Conservation (phyloP, 2,329 filamentous ascomycete genomes). For the Sarocladium kiliense region DNA sequence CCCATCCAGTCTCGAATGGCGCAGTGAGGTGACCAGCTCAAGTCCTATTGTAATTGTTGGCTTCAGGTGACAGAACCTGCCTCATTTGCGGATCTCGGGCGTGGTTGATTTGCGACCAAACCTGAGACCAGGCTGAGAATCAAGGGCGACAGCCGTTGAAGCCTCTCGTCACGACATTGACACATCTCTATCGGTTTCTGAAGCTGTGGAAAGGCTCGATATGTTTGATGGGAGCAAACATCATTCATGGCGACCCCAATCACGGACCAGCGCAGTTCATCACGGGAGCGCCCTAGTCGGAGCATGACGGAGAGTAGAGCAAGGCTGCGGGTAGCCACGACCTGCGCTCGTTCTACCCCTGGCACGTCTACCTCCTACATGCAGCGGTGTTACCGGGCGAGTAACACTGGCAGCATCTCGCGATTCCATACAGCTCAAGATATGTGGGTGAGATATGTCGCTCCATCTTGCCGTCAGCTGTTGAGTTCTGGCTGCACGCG, state of each 20-base stretch:
- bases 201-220: neutral
- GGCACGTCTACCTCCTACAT: neutral
- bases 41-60: slow-evolving; percentile 1
- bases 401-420: neutral
- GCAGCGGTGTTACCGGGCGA: neutral
- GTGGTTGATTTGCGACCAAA: neutral
- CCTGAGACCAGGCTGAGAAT: neutral
- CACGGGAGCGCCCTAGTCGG: neutral
- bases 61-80: neutral
- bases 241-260: neutral
- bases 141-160: neutral
- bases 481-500: neutral
- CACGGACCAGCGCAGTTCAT: neutral
- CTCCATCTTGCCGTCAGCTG: neutral
- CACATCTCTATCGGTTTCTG: neutral
- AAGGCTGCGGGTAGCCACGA: slow-evolving; percentile 1
- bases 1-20: neutral
- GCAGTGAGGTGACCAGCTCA: neutral
- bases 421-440: neutral
- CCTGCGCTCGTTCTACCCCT: neutral
- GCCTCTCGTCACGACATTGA: neutral
- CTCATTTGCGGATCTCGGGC: neutral
- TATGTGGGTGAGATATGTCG: neutral
- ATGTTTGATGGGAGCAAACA: slow-evolving; percentile 5
- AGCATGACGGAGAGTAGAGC: neutral